Percentiles rank a stretch among this genome's conserved stretches.
These are phyloP conservation scores for Tulasnella sp. DNA, from an alignment of 768 basidiomycete species.

Conservation along the genomic window DNA sequence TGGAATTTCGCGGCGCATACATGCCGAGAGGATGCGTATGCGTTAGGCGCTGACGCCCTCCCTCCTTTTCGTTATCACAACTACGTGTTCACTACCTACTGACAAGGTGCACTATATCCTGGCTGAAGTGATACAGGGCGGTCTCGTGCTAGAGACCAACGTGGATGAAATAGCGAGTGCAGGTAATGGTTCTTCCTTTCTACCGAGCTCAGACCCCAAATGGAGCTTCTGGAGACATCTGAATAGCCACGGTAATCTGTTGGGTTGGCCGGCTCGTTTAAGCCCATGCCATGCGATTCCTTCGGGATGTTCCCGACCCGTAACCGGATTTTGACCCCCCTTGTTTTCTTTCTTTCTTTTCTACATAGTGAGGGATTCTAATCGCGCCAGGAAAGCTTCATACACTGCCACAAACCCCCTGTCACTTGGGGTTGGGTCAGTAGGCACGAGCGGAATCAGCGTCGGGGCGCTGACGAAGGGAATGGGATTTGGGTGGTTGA, in stretches of 20 bases:
- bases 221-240: no score
- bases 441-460: neutral
- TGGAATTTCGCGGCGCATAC: neutral
- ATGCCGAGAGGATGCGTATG: neutral
- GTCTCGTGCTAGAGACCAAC: constrained; percentile 91
- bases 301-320: neutral
- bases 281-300: neutral
- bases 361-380: constrained; percentile 51
- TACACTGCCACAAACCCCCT: constrained; percentile 75
- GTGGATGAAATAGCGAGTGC: constrained; percentile 70
- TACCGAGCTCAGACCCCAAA: no score
- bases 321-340: neutral
- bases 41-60: neutral
- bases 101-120: constrained; percentile 85
- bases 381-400: constrained; percentile 65
- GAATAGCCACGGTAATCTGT: no score
- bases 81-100: neutral
- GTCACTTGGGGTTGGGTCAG: constrained; percentile 41
- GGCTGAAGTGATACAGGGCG: constrained; percentile 93
- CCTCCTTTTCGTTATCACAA: neutral
- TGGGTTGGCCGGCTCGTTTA: constrained; percentile 2
- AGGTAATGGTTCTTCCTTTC: constrained; percentile 36
- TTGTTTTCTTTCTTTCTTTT: neutral
- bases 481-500: constrained; percentile 4
- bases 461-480: neutral